Base-by-base conservation (phyloP, 192 early-diverging fungal genomes). In the Coemansia sp. region DNA sequence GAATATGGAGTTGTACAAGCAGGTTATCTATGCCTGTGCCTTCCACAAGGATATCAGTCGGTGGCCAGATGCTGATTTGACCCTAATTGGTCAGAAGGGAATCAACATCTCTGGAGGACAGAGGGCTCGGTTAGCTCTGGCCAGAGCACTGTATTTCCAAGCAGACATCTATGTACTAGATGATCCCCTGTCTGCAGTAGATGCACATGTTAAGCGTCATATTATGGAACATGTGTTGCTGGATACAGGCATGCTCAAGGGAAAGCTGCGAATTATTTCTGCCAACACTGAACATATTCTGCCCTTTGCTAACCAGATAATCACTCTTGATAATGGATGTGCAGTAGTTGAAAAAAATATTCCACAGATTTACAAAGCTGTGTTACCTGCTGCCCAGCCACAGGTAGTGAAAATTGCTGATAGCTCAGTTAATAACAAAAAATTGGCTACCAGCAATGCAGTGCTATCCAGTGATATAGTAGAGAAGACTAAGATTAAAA, bases 61-160 rank as follows among this genome's bases (percentile, higher is more conserved):
- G 21, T 31, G 70, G 23, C 33, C 57, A 0, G 62, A 58, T 16
- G 61, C 58, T 0, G 81, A 88, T 18, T 24, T 58, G 46, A 75
- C 87, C 1, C 55, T 77, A 45, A 78, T 89, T 60, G 83, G 87
- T 18, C 71, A 74, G 52, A 71, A 64, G 31, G 82, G 86, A 16
- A 67, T 84, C 11, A 84, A 77, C 16, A 54, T 87, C 10, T 81
- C 77, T 31, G 86, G 86, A 19, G 86, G 86, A 29, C 85, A 87
- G 52, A 84, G 84, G 33, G 81, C 76, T 19, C 76, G 89, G 40
- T 60, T 91, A 16, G 71, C 80, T 0, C 49, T 88, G 10, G 88
- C 88, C 58, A 79, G 90, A 46, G 85, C 86, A 0, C 65, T 85
- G 0, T 87, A 87, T 57, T 40, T 67, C 2, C 62, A 83, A 3